Conservation (phyloP, 208 protist genomes). For the Crithidia sp. region DNA sequence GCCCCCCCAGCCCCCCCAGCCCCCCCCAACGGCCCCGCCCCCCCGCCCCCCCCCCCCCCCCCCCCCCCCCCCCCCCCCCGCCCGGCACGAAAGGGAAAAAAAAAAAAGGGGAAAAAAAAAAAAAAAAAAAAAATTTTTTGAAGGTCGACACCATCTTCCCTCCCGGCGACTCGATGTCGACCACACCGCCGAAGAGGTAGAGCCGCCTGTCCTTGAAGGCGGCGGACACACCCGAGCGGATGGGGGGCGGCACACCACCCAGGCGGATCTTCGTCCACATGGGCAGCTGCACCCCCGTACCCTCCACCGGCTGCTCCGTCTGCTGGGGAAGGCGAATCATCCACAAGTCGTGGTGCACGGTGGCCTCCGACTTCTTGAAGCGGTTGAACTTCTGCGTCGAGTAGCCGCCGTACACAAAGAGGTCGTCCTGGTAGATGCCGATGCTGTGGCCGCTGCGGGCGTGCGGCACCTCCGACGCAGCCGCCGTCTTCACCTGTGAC, state of each 20-base stretch:
- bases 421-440: conserved; percentile 80
- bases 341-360: conserved; percentile 91
- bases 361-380: conserved; percentile 89
- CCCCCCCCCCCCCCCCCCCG: no score
- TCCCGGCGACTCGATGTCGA: conserved; percentile 87
- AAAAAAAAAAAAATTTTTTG: no score
- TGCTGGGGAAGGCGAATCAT: conserved; percentile 48
- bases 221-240: conserved; percentile 71
- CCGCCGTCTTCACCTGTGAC: conserved; percentile 54
- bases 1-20: no score
- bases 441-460: conserved; percentile 86
- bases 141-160: conserved; percentile 90
- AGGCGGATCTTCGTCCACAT: conserved; percentile 83
- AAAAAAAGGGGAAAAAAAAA: no score
- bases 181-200: conserved; percentile 91
- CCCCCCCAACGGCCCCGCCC: no score
- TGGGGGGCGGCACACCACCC: conserved; percentile 85
- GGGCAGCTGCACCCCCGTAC: conserved; percentile 15
- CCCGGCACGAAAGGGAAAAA: no score
- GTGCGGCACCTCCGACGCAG: conserved; percentile 52
- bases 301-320: conserved; percentile 2
- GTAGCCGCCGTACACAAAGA: conserved; percentile 93
- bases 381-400: conserved; percentile 89
- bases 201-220: conserved; percentile 83
- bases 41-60: no score